Evolutionary conservation across 2,329 filamentous ascomycete genomes (phyloP).

Genomic region (Aureobasidium uvarum): DNA sequence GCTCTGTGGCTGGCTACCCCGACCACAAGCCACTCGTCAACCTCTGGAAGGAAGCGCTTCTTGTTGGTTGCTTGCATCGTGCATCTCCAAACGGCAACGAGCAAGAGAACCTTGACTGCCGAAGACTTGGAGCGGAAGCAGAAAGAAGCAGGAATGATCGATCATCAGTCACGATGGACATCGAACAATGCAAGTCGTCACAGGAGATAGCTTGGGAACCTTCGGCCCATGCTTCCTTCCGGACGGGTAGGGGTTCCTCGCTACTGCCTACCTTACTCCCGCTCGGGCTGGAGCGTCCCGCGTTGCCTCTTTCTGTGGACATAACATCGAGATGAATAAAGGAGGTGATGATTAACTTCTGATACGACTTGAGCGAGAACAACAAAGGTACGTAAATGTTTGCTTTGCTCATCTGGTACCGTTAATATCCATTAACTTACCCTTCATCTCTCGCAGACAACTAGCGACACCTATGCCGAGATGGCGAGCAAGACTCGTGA

Average conservation of each 20-base stretch:
- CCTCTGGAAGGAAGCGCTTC: background rate
- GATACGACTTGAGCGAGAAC: background rate
- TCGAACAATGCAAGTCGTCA: slow-evolving; percentile 6
- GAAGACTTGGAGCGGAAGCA: background rate
- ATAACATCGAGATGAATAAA: slow-evolving; percentile 6
- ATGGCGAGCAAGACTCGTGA: slow-evolving; percentile 14
- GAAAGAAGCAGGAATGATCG: slow-evolving; percentile 14
- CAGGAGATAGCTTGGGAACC: slow-evolving; percentile 20
- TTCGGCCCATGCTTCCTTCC: slow-evolving; percentile 24
- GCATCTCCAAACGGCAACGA: background rate
- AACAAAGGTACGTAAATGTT: background rate
- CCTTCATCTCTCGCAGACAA: slow-evolving; percentile 3
- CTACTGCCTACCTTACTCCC: slow-evolving; percentile 12
- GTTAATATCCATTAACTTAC: background rate
- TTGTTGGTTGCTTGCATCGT: background rate
- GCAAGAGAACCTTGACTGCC: background rate
- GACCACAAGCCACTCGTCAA: slow-evolving; percentile 9
- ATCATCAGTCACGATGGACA: background rate
- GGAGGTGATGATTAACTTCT: background rate
- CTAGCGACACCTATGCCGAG: slow-evolving; percentile 18
- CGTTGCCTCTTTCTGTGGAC: slow-evolving; percentile 10
- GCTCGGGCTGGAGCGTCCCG: slow-evolving; percentile 26
- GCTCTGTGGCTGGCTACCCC: slow-evolving; percentile 7
- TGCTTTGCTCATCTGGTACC: background rate
- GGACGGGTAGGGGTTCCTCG: slow-evolving; percentile 15